A percentile compares a stretch with the other conserved stretches of the same genome.
Evolutionary conservation across 1,139 yeast species (phyloP).

Genomic region (Zygosaccharomyces sapae): DNA sequence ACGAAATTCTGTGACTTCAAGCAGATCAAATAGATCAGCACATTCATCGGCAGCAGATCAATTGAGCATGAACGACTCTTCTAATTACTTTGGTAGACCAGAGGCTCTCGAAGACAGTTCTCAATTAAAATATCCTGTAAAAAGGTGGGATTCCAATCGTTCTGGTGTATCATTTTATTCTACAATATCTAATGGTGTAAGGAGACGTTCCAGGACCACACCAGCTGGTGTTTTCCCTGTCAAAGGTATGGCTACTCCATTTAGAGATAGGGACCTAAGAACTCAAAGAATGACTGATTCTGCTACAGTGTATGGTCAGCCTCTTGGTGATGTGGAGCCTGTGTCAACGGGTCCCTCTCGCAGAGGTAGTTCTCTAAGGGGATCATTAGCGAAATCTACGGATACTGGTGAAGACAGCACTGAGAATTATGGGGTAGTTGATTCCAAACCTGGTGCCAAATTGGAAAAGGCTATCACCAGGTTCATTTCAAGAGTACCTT

Average conservation of each 20-base stretch:
- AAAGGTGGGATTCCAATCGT: slow-evolving; percentile 8
- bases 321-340: neutral
- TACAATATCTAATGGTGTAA: slow-evolving; percentile 4
- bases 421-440: slow-evolving; percentile 37
- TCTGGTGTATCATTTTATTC: slow-evolving; percentile 12
- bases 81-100: neutral
- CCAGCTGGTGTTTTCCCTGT: slow-evolving; percentile 80
- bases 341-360: neutral
- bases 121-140: neutral
- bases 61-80: neutral
- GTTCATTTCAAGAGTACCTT: slow-evolving; percentile 13
- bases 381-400: neutral
- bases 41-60: neutral
- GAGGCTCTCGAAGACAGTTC: neutral
- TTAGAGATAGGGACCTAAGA: slow-evolving; percentile 19
- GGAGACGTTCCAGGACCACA: slow-evolving; percentile 39
- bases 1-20: neutral
- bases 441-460: slow-evolving; percentile 36
- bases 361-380: neutral
- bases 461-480: slow-evolving; percentile 34
- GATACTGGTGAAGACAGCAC: slow-evolving; percentile 12
- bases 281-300: neutral
- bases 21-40: neutral
- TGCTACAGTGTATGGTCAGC: neutral
- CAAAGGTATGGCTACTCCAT: slow-evolving; percentile 66